These are phyloP conservation scores for Lodderomyces jiufengensis DNA, from an alignment of 1,139 yeast species.

Conservation along the genomic window DNA sequence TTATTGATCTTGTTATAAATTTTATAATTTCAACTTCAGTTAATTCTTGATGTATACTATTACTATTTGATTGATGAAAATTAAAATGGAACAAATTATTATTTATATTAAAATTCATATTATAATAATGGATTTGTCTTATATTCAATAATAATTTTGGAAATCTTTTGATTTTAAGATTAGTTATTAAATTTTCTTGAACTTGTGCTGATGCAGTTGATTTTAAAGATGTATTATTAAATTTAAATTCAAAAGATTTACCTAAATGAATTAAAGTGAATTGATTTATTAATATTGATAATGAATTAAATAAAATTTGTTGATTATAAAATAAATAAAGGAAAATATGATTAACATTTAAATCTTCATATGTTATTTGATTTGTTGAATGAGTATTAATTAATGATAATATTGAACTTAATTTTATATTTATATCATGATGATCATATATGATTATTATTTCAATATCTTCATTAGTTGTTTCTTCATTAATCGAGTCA, in stretches of 20 bases:
- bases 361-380: conserved; percentile 5
- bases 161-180: conserved; percentile 11
- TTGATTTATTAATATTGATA: conserved; percentile 10
- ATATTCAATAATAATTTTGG: conserved; percentile 10
- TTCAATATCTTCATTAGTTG: conserved; percentile 7
- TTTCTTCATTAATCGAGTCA: conserved; percentile 2
- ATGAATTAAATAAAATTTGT: conserved; percentile 7
- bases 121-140: background rate
- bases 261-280: conserved; percentile 15
- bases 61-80: no score
- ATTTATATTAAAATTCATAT: no score
- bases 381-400: conserved; percentile 9
- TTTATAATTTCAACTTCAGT: conserved; percentile 9
- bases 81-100: no score
- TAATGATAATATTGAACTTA: conserved; percentile 12
- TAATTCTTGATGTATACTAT: background rate
- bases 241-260: conserved; percentile 10
- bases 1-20: conserved; percentile 7
- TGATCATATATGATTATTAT: conserved; percentile 11
- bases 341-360: conserved; percentile 14
- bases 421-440: conserved; percentile 12
- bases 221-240: background rate
- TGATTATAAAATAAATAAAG: conserved; percentile 14
- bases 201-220: background rate
- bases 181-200: conserved; percentile 5